Base-by-base conservation (phyloP, 2,329 filamentous ascomycete species). In the Talaromyces piceae region DNA sequence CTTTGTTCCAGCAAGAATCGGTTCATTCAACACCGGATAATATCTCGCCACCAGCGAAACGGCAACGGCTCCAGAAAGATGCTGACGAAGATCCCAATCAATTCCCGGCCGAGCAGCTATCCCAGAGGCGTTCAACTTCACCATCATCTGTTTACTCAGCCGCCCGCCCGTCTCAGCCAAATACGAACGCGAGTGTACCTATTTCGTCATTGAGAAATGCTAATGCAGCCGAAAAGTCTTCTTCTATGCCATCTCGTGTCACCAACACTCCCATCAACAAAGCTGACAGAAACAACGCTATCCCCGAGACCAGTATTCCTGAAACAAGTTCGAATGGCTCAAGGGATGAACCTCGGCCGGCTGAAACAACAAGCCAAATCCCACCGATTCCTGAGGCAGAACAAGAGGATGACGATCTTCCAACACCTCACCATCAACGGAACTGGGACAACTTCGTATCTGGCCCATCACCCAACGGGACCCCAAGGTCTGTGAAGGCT, bases 201-300 rank as follows among this genome's bases (percentile, higher is more conserved):
- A 11, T 45, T n/a, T 48, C 31, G 13, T 49, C 33, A 23, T 25
- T 22, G 8, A 46, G 23, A 9, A 50, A 47, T 47, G 22, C 20
- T 5, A 26, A 57, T 33, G 23, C 27, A 22, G 58, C 47, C 18
- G 61, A 58, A 8, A 67, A 69, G 47, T 57, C 61, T 5, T 70
- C 67, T 5, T 70, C 67, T 9, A 66, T 71, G 61, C 65, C 63
- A 7, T 71, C 69, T 23, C 65, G 62, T 30, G 60, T 72, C n/a
- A 63, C 61, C 18, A 68, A 72, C 55, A 73, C 70, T 4, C 70
- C 70, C 18, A 56, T 68, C 41, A 61, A 64, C 23, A 59, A 49
- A 45, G 53, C 45, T 45, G 51, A 59, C 37, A 58, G 56, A 9
- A 62, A 66, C 39, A 62, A 66, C 39, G 59, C 63, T 33, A 54